Base-by-base conservation (phyloP, 306 rosid genomes). In the Castanopsis chinensis region DNA sequence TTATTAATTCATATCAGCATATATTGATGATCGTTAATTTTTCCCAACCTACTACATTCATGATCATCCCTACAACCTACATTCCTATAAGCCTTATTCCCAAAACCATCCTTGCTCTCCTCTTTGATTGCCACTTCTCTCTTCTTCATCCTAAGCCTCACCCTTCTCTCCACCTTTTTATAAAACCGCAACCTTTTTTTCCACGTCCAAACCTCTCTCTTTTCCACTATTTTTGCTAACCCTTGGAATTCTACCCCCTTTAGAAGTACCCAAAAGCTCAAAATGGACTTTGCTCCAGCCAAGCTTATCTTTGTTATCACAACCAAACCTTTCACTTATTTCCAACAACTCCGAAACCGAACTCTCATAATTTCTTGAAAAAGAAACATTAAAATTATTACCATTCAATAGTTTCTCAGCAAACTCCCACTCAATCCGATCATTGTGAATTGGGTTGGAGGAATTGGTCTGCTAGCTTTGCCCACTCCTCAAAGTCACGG, bases 351-450 rank as follows among this genome's bases (percentile, higher is more conserved):
- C 86, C n/a, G 82, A 61, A 51, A 79, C 90, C 0, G 73, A 86
- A 3, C 33, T 23, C 2, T 6, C 21, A 37, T 7, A 7, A 1
- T 2, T 76, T n/a, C 65, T 18, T 3, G 63, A 37, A 1, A 37
- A n/a, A 23, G 81, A 65, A 65, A 10, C 27, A 60, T 5, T 30
- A 14, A 12, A 25, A 13, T 2, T 63, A 35, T 72, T 52, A 0
- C 91, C 88, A 5, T 10, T 80, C 76, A 92, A 11, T 3, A 82
- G 13, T 43, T 78, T 85, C 74, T 75, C 69, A 0, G 92, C 92
- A 11, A 87, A 69, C 72, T 90, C 97, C 92, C 92, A 90, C 78
- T 90, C 89, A 27, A 89, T 74, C 52, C 88, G 87, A 85, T 92
- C 93, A 35, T 63, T 58, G 87, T 92, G 87, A 76, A 89, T 13